Evolutionary conservation across 768 basidiomycete species (phyloP).

Genomic region (Mycena sanguinolenta): DNA sequence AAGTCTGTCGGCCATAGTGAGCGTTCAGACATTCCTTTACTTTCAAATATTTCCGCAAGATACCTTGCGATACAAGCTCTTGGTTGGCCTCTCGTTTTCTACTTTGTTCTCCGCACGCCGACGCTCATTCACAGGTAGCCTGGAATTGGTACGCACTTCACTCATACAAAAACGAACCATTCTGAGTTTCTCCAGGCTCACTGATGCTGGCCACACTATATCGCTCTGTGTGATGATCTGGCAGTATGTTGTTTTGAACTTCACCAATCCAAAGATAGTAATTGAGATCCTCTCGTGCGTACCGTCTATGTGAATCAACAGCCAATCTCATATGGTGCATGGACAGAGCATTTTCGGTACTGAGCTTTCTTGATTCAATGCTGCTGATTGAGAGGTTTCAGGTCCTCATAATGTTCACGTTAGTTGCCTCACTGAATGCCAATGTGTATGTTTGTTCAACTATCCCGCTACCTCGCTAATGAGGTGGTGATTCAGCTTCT

Average conservation of each 20-base stretch:
- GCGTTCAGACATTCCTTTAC: conserved; percentile 26
- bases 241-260: conserved; percentile 52
- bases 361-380: neutral
- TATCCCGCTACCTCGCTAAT: neutral
- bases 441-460: conserved; percentile 26
- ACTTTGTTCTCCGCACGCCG: neutral
- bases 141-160: conserved; percentile 24
- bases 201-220: conserved; percentile 54
- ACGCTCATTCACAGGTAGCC: neutral
- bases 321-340: neutral
- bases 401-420: neutral
- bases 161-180: neutral
- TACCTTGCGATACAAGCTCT: conserved; percentile 11
- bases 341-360: neutral
- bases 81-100: neutral
- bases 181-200: conserved; percentile 43
- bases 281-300: conserved; percentile 18
- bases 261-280: conserved; percentile 34
- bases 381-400: neutral
- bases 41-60: conserved; percentile 27
- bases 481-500: conserved; percentile 5
- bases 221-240: conserved; percentile 56
- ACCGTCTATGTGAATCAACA: neutral
- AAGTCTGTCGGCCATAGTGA: neutral
- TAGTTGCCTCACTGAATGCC: conserved; percentile 22